phyloP scores from a whole-genome alignment of 2,329 filamentous ascomycete genomes.

The Fusarium falciforme region DNA sequence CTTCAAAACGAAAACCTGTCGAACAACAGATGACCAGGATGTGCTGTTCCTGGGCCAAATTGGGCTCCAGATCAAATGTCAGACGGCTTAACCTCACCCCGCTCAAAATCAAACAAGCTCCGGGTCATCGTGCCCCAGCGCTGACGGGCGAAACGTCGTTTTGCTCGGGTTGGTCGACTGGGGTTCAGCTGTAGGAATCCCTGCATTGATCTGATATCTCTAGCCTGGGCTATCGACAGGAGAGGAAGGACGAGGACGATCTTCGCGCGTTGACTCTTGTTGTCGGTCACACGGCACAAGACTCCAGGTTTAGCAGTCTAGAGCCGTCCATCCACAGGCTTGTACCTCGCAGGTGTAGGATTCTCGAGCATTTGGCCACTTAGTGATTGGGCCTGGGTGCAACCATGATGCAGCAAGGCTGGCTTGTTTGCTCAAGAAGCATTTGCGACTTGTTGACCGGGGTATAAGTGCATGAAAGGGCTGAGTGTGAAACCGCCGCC shows the following conservation, averaged over 20 bases:
- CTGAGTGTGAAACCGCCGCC: slow-evolving; percentile 34
- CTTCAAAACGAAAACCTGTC: neutral
- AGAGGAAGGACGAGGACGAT: slow-evolving; percentile 35
- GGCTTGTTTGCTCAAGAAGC: neutral
- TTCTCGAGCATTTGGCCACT: neutral
- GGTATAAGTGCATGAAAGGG: slow-evolving; percentile 8
- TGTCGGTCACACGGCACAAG: slow-evolving; percentile 25
- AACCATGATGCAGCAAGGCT: slow-evolving; percentile 20
- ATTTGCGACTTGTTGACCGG: slow-evolving; percentile 7
- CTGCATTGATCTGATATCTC: slow-evolving; percentile 28
- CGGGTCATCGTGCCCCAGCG: slow-evolving; percentile 9
- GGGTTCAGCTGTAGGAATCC: slow-evolving; percentile 36
- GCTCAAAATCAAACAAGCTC: slow-evolving; percentile 10
- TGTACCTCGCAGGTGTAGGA: slow-evolving; percentile 9
- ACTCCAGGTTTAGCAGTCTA: slow-evolving; percentile 3
- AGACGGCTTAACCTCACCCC: slow-evolving; percentile 40
- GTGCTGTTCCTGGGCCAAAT: slow-evolving; percentile 4
- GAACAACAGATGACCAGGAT: neutral
- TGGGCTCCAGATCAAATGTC: slow-evolving; percentile 34
- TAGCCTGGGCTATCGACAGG: slow-evolving; percentile 12
- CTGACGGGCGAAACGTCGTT: neutral
- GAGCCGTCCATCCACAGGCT: neutral
- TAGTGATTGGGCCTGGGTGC: slow-evolving; percentile 2
- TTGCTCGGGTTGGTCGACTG: slow-evolving; percentile 16
- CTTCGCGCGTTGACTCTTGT: slow-evolving; percentile 1